Base-by-base conservation (phyloP, 352 stramenopile genomes). In the Phytopythium boreale region DNA sequence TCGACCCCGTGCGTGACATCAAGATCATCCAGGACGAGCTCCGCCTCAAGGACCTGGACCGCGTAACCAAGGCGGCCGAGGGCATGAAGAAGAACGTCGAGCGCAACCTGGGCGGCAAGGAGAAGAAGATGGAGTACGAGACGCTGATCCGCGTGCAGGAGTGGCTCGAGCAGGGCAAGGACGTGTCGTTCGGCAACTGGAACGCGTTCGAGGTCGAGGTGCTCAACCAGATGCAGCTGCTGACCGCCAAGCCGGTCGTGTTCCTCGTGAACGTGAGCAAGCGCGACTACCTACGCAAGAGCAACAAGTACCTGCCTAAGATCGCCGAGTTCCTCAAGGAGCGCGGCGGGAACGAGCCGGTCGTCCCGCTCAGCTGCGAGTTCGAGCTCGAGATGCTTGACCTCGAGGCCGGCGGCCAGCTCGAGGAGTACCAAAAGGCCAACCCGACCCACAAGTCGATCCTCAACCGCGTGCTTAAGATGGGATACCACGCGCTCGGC, bases 201-300 rank as follows among this genome's bases (percentile, higher is more conserved):
- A 92, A 61, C 34, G 78, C 87, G 7, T 77, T 85, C 17, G 87
- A 96, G 56, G 89, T 98, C 10, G 93, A 98, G 36, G 70, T 97
- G 8, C 77, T 98, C 10, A 98, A 98, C 79, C 81, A 75, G 34
- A 80, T 96, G 64, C 93, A 98, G 77, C 75, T 98, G 20, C 65
- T 98, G 52, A 98, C 94, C 15, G 92, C 93, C 49, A 98, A 98
- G 83, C 93, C 95, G 1, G 87, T 97, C n/a, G 97, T 99, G 36
- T 99, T 99, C 84, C 83, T 99, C 26, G 94, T 99, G 50, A 99
- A 99, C 80, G 88, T 99, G 57, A 98, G 87, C 68, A 98, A 99
- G 84, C 97, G 97, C 73, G 97, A 98, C 71, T 99, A 99, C 82
- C 87, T 99, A 63, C 88, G 95, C 63, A 99, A 99, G 84, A 80